Base-by-base conservation (phyloP, 805 yeast genomes). In the Clavispora fructus region DNA sequence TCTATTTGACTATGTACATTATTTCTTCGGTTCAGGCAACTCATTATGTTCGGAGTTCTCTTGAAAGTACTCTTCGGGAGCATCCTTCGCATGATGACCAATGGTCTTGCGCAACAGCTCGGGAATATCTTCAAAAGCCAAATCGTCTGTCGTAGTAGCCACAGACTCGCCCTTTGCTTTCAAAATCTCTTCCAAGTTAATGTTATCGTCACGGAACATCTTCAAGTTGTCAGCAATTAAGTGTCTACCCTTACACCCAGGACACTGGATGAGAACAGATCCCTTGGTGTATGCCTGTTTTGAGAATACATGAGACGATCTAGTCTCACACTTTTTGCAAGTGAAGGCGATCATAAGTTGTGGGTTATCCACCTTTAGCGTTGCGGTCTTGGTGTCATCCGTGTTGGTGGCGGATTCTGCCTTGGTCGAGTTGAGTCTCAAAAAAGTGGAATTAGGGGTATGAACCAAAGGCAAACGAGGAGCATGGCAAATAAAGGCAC, bases 231-330 rank as follows among this genome's bases (percentile, higher is more conserved):
- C 98, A 0, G 97, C 96, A 35, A 92, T 91, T 59, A 92, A 68
- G 61, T 92, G 98, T 53, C 97, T 79, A 59, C 79, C 83, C 53
- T 84, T 76, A 63, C 98, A 92, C 13, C 90, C 87, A 0, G 98
- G 98, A 62, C 98, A 92, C 58, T 88, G 89, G 23, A 92, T 85
- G 42, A 89, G 68, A 3, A 92, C 96, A 0, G 96, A 83, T 1
- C 98, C 98, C 9, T 74, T 69, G 12, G 84, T 79, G 62, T 92
- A 92, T 0, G 97, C 91, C 65, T 92, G 98, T 55, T 91, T 91
- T 6, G 96, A 85, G 59, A 92, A 85, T n/a, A 84, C 77, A 60
- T 92, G 98, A 4, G 90, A 81, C 0, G 97, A 89, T 46, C 97
- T 71, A 3, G 85, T 79, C 40, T 80, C 75, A 66, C 98, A 92